These are phyloP conservation scores for Plasmopara viticola DNA, from an alignment of 352 stramenopile species.

Conservation along the genomic window DNA sequence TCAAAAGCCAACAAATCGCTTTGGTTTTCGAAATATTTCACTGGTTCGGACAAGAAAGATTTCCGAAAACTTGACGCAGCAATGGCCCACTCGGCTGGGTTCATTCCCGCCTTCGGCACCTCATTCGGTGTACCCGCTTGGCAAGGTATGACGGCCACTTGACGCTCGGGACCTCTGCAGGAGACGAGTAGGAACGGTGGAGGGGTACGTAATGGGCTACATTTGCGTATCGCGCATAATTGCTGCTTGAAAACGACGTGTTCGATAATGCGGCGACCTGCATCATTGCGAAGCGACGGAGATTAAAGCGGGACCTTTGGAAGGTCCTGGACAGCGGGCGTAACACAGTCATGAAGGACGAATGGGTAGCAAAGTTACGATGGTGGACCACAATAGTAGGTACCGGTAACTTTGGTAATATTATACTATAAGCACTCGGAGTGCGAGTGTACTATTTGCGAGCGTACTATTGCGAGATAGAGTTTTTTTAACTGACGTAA, in stretches of 20 bases:
- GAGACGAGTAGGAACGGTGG: conserved; percentile 4
- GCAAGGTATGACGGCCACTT: conserved; percentile 36
- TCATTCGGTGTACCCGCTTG: conserved; percentile 38
- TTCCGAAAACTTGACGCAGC: conserved; percentile 54
- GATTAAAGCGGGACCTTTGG: no score
- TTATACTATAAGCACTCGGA: no score
- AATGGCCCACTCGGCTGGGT: conserved; percentile 51
- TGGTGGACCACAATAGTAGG: no score
- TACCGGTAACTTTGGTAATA: no score
- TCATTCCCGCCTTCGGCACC: conserved; percentile 59
- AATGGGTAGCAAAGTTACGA: no score
- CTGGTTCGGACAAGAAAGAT: conserved; percentile 46
- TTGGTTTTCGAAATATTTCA: conserved; percentile 52
- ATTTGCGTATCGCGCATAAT: neutral
- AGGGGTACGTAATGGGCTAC: conserved; percentile 2
- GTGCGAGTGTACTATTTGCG: no score
- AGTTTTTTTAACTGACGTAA: no score
- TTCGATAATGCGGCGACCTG: neutral
- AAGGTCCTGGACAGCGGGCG: no score
- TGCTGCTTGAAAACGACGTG: neutral
- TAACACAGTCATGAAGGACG: no score
- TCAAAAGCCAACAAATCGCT: conserved; percentile 50
- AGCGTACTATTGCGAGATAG: no score
- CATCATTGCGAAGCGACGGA: no score
- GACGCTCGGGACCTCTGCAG: neutral